phyloP scores from a whole-genome alignment of 768 basidiomycete genomes.

The Chalciporus chontae region DNA sequence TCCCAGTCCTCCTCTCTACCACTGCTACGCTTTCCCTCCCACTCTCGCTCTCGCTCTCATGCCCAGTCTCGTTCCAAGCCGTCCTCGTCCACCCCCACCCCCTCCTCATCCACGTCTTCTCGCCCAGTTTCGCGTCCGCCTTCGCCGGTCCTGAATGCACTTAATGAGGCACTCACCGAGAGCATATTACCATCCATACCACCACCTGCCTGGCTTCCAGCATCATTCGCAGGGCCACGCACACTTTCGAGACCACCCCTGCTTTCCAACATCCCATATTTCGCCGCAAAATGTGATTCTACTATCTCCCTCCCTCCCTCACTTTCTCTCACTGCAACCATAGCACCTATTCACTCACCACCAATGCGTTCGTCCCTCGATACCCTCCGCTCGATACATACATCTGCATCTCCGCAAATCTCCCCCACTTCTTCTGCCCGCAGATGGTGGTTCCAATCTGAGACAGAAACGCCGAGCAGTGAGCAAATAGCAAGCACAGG shows the following conservation, averaged over 20 bases:
- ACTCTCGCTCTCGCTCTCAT: background rate
- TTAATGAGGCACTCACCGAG: constrained; percentile 47
- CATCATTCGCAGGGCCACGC: constrained; percentile 32
- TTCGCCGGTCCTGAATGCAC: constrained; percentile 37
- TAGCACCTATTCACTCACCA: constrained; percentile 7
- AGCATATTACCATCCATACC: constrained; percentile 38
- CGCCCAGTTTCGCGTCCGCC: constrained; percentile 27
- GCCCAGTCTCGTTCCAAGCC: background rate
- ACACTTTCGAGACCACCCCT: constrained; percentile 44
- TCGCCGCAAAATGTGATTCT: constrained; percentile 38
- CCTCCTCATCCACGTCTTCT: background rate
- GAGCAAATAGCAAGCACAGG: constrained; percentile 43
- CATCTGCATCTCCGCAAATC: constrained; percentile 26
- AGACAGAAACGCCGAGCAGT: constrained; percentile 33
- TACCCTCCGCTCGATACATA: constrained; percentile 46
- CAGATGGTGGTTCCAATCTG: constrained; percentile 54
- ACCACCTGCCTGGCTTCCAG: constrained; percentile 41
- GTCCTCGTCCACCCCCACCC: background rate
- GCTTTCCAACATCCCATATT: constrained; percentile 53
- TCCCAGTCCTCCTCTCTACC: constrained; percentile 10
- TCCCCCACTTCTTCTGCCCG: constrained; percentile 18
- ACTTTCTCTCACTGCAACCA: constrained; percentile 10
- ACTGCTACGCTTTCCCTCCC: constrained; percentile 16
- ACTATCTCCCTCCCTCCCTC: constrained; percentile 10
- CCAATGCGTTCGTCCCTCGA: constrained; percentile 51